Evolutionary conservation across 1,284 basidiomycete species (phyloP), one percentile per base, ranked within the genome.

Genomic region (Pascua sp.): DNA sequence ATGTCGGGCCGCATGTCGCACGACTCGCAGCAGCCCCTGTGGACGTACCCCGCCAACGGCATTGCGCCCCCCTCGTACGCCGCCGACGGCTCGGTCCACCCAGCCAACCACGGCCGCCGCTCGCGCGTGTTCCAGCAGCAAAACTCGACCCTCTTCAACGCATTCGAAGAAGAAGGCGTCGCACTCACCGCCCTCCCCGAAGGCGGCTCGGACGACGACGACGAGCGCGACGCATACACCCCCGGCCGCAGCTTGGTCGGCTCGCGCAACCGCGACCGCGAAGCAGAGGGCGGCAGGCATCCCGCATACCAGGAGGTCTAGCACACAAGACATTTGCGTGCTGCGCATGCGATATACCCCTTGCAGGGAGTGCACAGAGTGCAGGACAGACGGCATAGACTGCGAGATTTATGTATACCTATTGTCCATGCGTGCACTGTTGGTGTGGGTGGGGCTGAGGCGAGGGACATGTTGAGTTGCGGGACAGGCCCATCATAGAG

Each of bases 81-180:
- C 48, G 47, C 73, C 36, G 76, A 75, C 66, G 73, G 64, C 57
- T 66, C 66, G 57, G 75, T 64, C 60, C 79, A 65, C 45, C 66
- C 77, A 63, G 75, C 67, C 18, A 65, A 67, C 5, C 80, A 83
- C 66, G 80, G 78, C 18, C 75, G 81, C 48, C 73, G 81, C 48
- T 74, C 74, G 49, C 85, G 84, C 40, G 74, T 86, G 18, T 86
- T 86, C 67, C 82, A 84, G 45, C 79, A 82, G 10, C 86, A 88
- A 65, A 73, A 77, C 53, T 71, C 70, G 32, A 76, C 73, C 0
- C 64, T 77, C 5, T 76, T 78, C 65, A 71, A 67, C 55, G 72
- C 75, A 32, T 73, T 77, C 56, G 70, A 70, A 55, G 75, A 76
- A 55, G 76, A 76, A 55, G 69, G 66, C 47, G 67, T 79, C 42